Conservation (phyloP, 164 flowering plant species). For the Stephania japonica region DNA sequence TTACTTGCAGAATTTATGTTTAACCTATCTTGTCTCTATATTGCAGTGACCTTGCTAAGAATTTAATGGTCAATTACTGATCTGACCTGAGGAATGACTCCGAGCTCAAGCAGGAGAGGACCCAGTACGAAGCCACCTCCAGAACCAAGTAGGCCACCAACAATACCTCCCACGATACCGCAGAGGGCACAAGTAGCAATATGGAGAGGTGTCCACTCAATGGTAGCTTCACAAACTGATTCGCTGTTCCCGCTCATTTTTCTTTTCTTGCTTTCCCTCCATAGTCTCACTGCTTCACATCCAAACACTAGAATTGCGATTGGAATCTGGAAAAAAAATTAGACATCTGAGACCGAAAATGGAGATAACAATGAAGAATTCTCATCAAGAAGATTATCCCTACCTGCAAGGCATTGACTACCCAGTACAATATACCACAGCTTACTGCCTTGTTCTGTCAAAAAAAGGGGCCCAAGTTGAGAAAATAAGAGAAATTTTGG, state of each 20-base stretch:
- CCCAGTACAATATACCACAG: slow-evolving; percentile 53
- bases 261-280: slow-evolving; percentile 56
- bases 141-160: slow-evolving; percentile 88
- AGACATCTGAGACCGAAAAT: not conserved
- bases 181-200: slow-evolving; percentile 75
- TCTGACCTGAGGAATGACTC: slow-evolving; percentile 89
- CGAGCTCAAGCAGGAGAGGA: slow-evolving; percentile 86
- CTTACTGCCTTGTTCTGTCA: slow-evolving; percentile 43
- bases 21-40: no score
- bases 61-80: not conserved
- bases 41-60: not conserved
- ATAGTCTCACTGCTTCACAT: slow-evolving; percentile 61
- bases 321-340: slow-evolving; percentile 48
- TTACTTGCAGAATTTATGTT: no score
- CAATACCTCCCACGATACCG: slow-evolving; percentile 86
- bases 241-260: slow-evolving; percentile 47
- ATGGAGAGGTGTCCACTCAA: slow-evolving; percentile 56
- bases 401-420: slow-evolving; percentile 22
- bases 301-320: slow-evolving; percentile 57
- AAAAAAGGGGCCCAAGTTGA: slow-evolving; percentile 1
- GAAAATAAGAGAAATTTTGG: not conserved
- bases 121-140: slow-evolving; percentile 96
- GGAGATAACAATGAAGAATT: not conserved
- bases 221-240: slow-evolving; percentile 68
- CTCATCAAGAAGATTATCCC: not conserved